Conservation (phyloP, 805 yeast species). For the Cyberlindnera veronae region DNA sequence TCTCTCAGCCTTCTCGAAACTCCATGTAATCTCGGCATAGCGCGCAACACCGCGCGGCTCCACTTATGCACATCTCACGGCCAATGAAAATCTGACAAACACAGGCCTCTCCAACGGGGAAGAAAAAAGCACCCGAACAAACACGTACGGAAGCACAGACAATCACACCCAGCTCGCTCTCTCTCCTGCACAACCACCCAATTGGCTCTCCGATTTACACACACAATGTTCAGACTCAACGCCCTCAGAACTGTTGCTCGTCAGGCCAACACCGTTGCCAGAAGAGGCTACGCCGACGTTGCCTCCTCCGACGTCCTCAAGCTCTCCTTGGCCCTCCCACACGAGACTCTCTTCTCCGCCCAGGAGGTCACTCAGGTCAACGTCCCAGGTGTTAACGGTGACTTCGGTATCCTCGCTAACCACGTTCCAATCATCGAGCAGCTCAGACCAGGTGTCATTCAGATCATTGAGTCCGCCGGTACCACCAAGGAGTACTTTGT, state of each 20-base stretch:
- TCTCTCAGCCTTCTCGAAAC: too few species aligned
- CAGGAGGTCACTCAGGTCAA: constrained; percentile 68
- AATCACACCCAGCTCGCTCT: background rate
- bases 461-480: constrained; percentile 76
- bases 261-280: constrained; percentile 49
- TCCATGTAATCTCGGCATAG: constrained; percentile 2
- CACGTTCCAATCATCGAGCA: constrained; percentile 98
- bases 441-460: constrained; percentile 92
- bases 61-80: background rate
- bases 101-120: too few species aligned
- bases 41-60: background rate
- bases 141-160: background rate
- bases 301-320: constrained; percentile 68
- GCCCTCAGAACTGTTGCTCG: constrained; percentile 28
- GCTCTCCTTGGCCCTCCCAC: constrained; percentile 89
- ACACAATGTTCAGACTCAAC: constrained; percentile 28
- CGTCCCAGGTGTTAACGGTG: constrained; percentile 93
- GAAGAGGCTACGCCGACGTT: constrained; percentile 91
- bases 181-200: background rate
- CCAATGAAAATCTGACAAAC: constrained; percentile 5
- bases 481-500: constrained; percentile 79
- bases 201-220: too few species aligned
- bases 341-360: constrained; percentile 60
- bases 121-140: constrained; percentile 6
- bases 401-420: constrained; percentile 93